phyloP scores from a whole-genome alignment of 2,329 filamentous ascomycete species.

The Eutypa lata region DNA sequence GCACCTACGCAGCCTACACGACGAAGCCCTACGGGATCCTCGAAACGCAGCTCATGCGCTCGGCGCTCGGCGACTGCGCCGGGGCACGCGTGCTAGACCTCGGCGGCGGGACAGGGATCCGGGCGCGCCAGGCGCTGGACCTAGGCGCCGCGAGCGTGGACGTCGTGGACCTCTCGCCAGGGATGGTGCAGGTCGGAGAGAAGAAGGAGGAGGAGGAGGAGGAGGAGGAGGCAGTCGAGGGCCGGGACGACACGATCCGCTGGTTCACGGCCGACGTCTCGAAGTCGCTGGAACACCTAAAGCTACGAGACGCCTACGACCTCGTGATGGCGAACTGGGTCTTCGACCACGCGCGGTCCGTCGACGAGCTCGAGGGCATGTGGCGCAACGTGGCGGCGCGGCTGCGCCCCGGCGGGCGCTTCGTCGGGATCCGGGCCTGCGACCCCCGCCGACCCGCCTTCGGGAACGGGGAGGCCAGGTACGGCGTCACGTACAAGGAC shows the following conservation, averaged over 20 bases:
- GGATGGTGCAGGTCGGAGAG: conserved; percentile 22
- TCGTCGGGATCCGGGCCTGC: conserved; percentile 20
- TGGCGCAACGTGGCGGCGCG: conserved; percentile 22
- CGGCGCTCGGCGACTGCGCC: conserved; percentile 21
- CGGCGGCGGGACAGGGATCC: conserved; percentile 27
- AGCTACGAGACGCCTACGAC: conserved; percentile 21
- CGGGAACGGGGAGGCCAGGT: conserved; percentile 7
- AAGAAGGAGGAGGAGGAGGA: conserved; percentile 1
- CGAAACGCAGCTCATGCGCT: conserved; percentile 27
- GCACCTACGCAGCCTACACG: conserved; percentile 3
- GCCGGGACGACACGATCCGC: conserved; percentile 13
- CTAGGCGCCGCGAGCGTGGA: conserved; percentile 23
- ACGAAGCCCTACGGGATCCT: conserved; percentile 10
- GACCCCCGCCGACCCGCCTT: conserved; percentile 11
- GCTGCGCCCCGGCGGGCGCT: conserved; percentile 26
- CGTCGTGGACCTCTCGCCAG: conserved; percentile 25
- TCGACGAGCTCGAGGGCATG: conserved; percentile 24
- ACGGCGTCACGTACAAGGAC: conserved; percentile 13
- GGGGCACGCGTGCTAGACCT: conserved; percentile 26
- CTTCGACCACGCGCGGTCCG: conserved; percentile 24
- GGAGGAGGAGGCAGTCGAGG: conserved; percentile 1
- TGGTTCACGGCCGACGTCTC: conserved; percentile 24
- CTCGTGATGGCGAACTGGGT: conserved; percentile 32
- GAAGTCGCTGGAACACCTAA: conserved; percentile 18
- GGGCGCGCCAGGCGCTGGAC: conserved; percentile 22